These are phyloP conservation scores for Aegilops speltoides DNA, from an alignment of 176 grass and related monocot genomes.

Conservation along the genomic window DNA sequence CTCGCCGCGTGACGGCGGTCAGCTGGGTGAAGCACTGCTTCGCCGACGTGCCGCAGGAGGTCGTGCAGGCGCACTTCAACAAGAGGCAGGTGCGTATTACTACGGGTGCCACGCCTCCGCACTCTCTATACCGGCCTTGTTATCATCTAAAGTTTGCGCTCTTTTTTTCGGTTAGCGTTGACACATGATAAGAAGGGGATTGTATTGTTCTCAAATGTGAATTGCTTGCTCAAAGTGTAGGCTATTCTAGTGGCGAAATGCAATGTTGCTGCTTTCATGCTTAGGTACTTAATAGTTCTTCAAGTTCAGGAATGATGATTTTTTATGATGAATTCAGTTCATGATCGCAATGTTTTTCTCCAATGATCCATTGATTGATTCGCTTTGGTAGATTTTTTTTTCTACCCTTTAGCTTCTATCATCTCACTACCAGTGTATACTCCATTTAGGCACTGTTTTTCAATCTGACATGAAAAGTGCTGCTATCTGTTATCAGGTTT, in stretches of 20 bases:
- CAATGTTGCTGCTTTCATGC: background rate
- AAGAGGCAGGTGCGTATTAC: slow-evolving; percentile 47
- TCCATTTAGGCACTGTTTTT: background rate
- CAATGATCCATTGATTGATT: too few relatives aligned
- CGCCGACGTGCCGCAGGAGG: slow-evolving; percentile 58
- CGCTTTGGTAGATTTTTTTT: background rate
- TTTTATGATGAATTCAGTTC: background rate
- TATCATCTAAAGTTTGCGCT: background rate
- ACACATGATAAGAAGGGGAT: background rate
- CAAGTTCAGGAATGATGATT: too few relatives aligned
- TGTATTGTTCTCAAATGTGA: background rate
- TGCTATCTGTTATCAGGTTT: slow-evolving; percentile 54
- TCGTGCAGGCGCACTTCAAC: slow-evolving; percentile 69
- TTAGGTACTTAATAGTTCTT: background rate
- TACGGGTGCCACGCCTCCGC: background rate
- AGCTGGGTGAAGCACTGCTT: slow-evolving; percentile 91
- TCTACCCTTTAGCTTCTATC: background rate
- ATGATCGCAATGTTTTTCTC: background rate
- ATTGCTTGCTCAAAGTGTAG: background rate
- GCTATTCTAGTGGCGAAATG: background rate
- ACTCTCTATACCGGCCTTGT: background rate
- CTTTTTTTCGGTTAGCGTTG: background rate
- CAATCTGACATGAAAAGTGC: background rate
- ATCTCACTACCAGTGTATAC: background rate
- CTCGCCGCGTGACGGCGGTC: slow-evolving; percentile 52